Evolutionary conservation across 1,284 basidiomycete species (phyloP).

Genomic region (Leccinum pallidistipes): DNA sequence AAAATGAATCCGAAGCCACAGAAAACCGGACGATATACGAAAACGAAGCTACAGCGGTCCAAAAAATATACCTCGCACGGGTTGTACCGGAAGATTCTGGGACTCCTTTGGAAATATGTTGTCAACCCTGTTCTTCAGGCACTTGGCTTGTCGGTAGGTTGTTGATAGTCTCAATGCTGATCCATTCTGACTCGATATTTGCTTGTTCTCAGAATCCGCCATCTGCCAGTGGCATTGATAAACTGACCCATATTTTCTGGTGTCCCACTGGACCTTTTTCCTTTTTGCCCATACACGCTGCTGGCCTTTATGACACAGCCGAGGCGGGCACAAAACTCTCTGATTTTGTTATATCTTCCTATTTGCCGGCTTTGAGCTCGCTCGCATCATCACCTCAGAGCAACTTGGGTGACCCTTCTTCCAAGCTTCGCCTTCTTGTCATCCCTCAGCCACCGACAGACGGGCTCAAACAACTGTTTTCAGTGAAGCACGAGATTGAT

Average conservation of each 20-base stretch:
- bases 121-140: too few relatives aligned
- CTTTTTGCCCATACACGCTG: neutral
- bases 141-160: too few relatives aligned
- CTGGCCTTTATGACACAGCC: neutral
- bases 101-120: neutral
- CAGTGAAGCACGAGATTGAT: too few relatives aligned
- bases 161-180: too few relatives aligned
- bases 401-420: neutral
- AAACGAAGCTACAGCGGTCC: neutral
- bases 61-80: neutral
- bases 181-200: too few relatives aligned
- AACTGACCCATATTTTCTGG: neutral
- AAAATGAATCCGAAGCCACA: too few relatives aligned
- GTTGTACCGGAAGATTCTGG: neutral
- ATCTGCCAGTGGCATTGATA: neutral
- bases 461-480: too few relatives aligned
- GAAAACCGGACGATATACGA: too few relatives aligned
- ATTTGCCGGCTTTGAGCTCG: neutral
- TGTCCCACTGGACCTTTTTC: neutral
- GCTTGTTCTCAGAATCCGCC: too few relatives aligned
- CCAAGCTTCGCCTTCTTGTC: neutral
- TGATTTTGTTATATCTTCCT: neutral
- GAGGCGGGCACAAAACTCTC: neutral
- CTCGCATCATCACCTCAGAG: neutral
- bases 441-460: neutral